These are phyloP conservation scores for Shiraia sp. DNA, from an alignment of 2,329 filamentous ascomycete genomes.

Conservation along the genomic window DNA sequence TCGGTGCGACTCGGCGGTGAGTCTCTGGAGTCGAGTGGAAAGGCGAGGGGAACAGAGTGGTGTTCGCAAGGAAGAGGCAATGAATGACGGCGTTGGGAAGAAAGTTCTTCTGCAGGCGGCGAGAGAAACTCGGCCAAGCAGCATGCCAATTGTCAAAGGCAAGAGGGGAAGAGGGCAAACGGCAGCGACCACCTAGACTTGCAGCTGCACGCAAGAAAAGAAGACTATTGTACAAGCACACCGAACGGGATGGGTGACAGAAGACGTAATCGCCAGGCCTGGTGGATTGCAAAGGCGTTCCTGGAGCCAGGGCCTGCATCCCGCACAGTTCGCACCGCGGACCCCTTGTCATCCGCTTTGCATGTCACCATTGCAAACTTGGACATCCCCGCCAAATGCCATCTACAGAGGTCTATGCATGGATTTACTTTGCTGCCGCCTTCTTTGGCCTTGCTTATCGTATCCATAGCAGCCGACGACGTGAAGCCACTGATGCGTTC, in stretches of 20 bases:
- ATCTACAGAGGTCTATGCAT: no score
- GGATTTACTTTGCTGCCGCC: no score
- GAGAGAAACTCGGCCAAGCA: conserved; percentile 33
- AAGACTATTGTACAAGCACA: background rate
- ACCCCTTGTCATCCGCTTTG: no score
- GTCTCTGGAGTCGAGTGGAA: conserved; percentile 7
- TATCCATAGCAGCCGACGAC: no score
- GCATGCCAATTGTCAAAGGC: conserved; percentile 24
- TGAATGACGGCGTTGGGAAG: conserved; percentile 14
- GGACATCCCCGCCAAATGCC: no score
- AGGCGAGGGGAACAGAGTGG: conserved; percentile 5
- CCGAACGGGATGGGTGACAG: background rate
- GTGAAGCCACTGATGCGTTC: no score
- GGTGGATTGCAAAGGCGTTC: conserved; percentile 7
- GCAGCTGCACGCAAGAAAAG: background rate
- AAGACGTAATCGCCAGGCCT: background rate
- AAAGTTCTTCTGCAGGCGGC: conserved; percentile 36
- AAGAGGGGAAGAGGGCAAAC: conserved; percentile 1
- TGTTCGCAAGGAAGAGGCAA: conserved; percentile 10
- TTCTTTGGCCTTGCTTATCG: no score
- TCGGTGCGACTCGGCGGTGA: conserved; percentile 9
- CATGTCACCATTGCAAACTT: no score
- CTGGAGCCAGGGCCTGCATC: conserved; percentile 18
- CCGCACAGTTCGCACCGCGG: conserved; percentile 22
- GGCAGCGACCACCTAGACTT: conserved; percentile 1